phyloP scores from a whole-genome alignment of 1,284 basidiomycete genomes.

The Apiotrichum gracile region DNA sequence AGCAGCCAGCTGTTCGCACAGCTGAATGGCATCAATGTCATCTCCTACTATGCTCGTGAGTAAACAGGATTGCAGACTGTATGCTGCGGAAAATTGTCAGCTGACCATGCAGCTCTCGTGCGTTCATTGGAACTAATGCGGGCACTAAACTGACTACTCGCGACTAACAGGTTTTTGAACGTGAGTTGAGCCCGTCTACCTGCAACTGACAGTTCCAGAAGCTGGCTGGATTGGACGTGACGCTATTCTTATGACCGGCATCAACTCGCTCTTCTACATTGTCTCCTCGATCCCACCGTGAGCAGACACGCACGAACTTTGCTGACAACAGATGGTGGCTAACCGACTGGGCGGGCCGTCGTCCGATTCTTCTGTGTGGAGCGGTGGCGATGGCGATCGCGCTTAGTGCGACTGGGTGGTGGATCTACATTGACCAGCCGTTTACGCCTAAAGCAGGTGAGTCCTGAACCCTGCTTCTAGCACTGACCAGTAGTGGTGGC shows the following conservation, averaged over 20 bases:
- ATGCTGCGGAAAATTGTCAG: too few relatives aligned
- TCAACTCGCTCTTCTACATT: slow-evolving; percentile 83
- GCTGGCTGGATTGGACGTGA: slow-evolving; percentile 97
- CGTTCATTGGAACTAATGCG: neutral
- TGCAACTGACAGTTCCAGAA: slow-evolving; percentile 52
- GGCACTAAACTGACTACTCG: slow-evolving; percentile 48
- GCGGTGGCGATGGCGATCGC: slow-evolving; percentile 56
- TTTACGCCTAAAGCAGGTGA: slow-evolving; percentile 66
- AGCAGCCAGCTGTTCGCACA: slow-evolving; percentile 95
- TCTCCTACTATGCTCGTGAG: slow-evolving; percentile 47
- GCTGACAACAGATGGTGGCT: slow-evolving; percentile 66
- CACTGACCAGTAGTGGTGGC: slow-evolving; percentile 58
- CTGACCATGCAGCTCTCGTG: slow-evolving; percentile 41
- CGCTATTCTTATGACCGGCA: slow-evolving; percentile 94
- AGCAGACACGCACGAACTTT: neutral
- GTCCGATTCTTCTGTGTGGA: slow-evolving; percentile 84
- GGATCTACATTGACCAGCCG: slow-evolving; percentile 82
- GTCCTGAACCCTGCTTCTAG: neutral
- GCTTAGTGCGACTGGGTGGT: slow-evolving; percentile 44
- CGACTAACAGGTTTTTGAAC: slow-evolving; percentile 65
- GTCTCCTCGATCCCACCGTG: slow-evolving; percentile 71
- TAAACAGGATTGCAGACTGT: too few relatives aligned
- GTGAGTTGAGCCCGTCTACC: slow-evolving; percentile 46
- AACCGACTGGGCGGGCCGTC: slow-evolving; percentile 84
- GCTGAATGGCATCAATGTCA: slow-evolving; percentile 77